Evolutionary conservation across 495 filamentous ascomycete genomes (phyloP).

Genomic region (Parathielavia hyrcaniae): DNA sequence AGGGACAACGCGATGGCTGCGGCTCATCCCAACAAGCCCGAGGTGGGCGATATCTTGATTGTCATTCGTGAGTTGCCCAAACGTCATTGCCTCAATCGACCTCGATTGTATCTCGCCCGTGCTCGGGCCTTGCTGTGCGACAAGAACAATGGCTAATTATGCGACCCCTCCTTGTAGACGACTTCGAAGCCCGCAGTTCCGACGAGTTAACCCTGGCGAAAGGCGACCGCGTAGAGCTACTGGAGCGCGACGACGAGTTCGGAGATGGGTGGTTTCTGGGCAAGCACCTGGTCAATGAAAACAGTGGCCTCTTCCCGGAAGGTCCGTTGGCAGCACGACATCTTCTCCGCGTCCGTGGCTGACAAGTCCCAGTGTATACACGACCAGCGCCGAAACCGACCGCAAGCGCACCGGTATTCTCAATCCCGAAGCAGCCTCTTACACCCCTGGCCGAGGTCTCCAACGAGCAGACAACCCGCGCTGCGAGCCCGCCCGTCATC

Average conservation of each 20-base stretch:
- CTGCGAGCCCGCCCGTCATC: conserved; percentile 31
- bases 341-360: conserved; percentile 3
- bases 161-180: conserved; percentile 45
- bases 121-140: not conserved
- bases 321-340: conserved; percentile 46
- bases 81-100: not conserved
- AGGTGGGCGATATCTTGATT: conserved; percentile 62
- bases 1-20: conserved; percentile 42
- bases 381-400: conserved; percentile 42
- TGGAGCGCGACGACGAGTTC: conserved; percentile 95
- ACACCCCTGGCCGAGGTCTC: conserved; percentile 30
- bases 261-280: conserved; percentile 97
- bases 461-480: conserved; percentile 25
- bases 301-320: conserved; percentile 84
- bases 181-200: conserved; percentile 80
- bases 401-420: conserved; percentile 20
- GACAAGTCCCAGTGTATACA: conserved; percentile 45
- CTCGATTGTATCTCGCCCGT: not conserved
- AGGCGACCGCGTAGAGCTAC: conserved; percentile 82
- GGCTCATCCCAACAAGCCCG: conserved; percentile 43
- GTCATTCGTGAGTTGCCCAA: conserved; percentile 64
- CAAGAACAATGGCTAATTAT: conserved; percentile 19
- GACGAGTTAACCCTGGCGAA: conserved; percentile 87
- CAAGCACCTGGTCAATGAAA: conserved; percentile 64
- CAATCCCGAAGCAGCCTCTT: conserved; percentile 27